phyloP scores from a whole-genome alignment of 1,284 basidiomycete genomes.

The Trametes hirsuta region DNA sequence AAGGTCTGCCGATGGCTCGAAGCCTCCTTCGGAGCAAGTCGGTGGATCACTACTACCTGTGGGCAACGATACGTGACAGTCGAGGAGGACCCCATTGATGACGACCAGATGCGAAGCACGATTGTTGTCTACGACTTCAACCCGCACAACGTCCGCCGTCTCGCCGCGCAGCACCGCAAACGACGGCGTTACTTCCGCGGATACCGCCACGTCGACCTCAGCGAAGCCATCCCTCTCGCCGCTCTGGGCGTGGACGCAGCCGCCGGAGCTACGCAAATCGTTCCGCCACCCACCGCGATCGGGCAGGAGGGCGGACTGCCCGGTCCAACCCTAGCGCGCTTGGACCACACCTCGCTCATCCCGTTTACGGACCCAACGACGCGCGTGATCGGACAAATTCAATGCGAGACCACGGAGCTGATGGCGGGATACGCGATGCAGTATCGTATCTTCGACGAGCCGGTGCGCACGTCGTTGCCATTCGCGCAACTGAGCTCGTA shows the following conservation, averaged over 20 bases:
- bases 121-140: constrained; percentile 32
- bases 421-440: constrained; percentile 18
- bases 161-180: constrained; percentile 19
- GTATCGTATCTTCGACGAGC: constrained; percentile 23
- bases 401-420: constrained; percentile 22
- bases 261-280: not conserved
- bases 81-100: constrained; percentile 21
- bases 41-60: constrained; percentile 33
- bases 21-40: constrained; percentile 22
- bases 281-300: not conserved
- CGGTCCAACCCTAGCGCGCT: not conserved
- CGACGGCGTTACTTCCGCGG: constrained; percentile 13
- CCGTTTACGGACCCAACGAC: constrained; percentile 22
- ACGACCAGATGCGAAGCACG: constrained; percentile 16
- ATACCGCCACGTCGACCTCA: constrained; percentile 1
- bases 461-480: constrained; percentile 23
- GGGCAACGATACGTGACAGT: constrained; percentile 31
- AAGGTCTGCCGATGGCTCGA: constrained; percentile 25
- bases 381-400: constrained; percentile 21
- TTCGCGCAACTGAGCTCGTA: constrained; percentile 26
- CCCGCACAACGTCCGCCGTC: constrained; percentile 23
- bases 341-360: constrained; percentile 17
- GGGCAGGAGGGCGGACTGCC: not conserved
- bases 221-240: not conserved
- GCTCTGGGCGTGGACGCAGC: no score